Conservation (phyloP, 176 grass and related monocot genomes). For the Bothriochloa decipiens region DNA sequence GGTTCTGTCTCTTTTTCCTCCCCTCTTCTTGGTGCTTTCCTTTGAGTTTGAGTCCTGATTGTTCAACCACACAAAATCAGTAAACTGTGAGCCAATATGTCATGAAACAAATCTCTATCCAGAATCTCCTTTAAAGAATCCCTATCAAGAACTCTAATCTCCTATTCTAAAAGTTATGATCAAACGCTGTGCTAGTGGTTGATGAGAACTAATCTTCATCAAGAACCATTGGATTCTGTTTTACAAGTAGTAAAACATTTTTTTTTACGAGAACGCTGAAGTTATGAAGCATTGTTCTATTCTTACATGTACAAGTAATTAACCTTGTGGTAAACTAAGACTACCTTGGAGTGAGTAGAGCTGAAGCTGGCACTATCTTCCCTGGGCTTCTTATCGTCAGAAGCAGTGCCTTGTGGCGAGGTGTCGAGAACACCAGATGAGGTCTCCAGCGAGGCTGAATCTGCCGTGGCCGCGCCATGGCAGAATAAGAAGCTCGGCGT, state of each 20-base stretch:
- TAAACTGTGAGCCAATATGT: not conserved
- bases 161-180: not conserved
- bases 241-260: not conserved
- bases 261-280: not conserved
- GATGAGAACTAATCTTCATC: not conserved
- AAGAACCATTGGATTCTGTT: not conserved
- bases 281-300: not conserved
- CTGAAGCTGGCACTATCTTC: constrained; percentile 52
- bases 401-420: constrained; percentile 31
- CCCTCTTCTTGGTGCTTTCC: constrained; percentile 55
- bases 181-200: not conserved
- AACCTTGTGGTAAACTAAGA: not conserved
- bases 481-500: constrained; percentile 48
- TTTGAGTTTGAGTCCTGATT: constrained; percentile 57
- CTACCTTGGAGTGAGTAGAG: constrained; percentile 73
- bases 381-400: constrained; percentile 53
- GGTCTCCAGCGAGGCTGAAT: constrained; percentile 44
- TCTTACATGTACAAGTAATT: not conserved
- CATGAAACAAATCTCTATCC: not conserved
- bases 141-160: not conserved
- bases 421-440: constrained; percentile 52
- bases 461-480: constrained; percentile 26
- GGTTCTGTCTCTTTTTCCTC: constrained; percentile 54
- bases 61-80: constrained; percentile 37
- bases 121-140: not conserved